Evolutionary conservation across 108 stramenopile species (phyloP), one percentile per base, ranked within the genome.

Genomic region (Nitzschia inconspicua): DNA sequence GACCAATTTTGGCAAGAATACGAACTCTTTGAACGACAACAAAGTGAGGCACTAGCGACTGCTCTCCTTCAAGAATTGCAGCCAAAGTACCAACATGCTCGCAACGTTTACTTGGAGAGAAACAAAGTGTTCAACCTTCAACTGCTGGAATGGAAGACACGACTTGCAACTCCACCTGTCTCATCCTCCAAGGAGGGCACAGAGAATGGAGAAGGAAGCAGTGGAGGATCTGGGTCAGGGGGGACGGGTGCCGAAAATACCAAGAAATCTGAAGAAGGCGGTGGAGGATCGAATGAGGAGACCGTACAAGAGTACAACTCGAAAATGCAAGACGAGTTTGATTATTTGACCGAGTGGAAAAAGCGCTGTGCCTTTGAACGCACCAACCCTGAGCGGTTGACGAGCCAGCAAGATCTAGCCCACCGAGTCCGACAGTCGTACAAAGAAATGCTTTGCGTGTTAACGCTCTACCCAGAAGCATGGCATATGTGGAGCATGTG

Each of bases 401-500:
- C 52, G 6, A 70, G 48, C 42, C 40, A 75, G 18, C 36, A 75
- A 3, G 89, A 89, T 4, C 44, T 76, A 9, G 72, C 80, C 11
- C 36, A 46, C 16, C 76, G 89, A 11, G 73, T 94, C 23, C 79
- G 93, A 24, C 63, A 76, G 16, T 66, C 66, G 25, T 94, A 81
- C 78, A 71, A 81, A 39, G 93, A 89, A 60, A 77, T 83, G 60
- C 78, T 70, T n/a, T 84, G 84, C 53, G 78, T 75, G 3, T 77
- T 91, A 58, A 81, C 84, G 29, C 61, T 84, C 23, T 83, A 88
- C 65, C 83, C 86, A 14, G 93, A 94, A 60, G 79, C 78, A 20
- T 94, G 93, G 93, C 81, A 85, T 31, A 88, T 85, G 73, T 94
- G 93, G 93, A 77, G 83, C 62, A 79, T 72, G 60, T 94, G 88